These are phyloP conservation scores for Triticum aestivum DNA, from an alignment of 176 grass and related monocot genomes.

Conservation along the genomic window DNA sequence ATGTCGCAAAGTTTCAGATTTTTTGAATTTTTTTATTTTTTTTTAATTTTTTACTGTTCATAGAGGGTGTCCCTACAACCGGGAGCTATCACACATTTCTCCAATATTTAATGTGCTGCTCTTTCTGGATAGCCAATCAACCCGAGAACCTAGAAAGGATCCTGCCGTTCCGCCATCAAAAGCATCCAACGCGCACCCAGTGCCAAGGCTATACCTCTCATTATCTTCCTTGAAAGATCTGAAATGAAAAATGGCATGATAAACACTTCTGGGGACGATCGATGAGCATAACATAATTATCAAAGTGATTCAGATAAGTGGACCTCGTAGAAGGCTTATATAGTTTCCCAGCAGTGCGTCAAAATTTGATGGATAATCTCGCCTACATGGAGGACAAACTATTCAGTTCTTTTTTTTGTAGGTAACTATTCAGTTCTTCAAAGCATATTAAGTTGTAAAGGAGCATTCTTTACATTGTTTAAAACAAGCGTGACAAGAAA, in stretches of 20 bases:
- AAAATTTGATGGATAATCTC: constrained; percentile 80
- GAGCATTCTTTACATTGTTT: neutral
- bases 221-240: constrained; percentile 98
- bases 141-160: constrained; percentile 74
- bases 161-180: constrained; percentile 67
- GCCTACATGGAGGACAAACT: constrained; percentile 46
- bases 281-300: neutral
- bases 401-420: too few species aligned
- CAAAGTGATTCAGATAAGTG: constrained; percentile 9
- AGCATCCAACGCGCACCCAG: constrained; percentile 63
- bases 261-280: neutral
- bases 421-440: neutral
- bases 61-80: too few species aligned
- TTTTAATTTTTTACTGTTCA: too few species aligned
- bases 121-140: constrained; percentile 80
- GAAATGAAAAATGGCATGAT: neutral
- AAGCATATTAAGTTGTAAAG: neutral
- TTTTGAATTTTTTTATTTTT: too few species aligned
- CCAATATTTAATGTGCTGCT: too few species aligned
- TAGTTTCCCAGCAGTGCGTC: constrained; percentile 66
- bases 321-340: constrained; percentile 61
- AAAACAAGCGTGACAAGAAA: constrained; percentile 2
- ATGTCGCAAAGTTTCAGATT: too few species aligned
- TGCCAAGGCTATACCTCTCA: constrained; percentile 90
- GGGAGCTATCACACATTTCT: too few species aligned